Percentiles rank a stretch among this genome's conserved stretches.
Conservation (phyloP, 257 asterid species). For the Lycium barbarum region DNA sequence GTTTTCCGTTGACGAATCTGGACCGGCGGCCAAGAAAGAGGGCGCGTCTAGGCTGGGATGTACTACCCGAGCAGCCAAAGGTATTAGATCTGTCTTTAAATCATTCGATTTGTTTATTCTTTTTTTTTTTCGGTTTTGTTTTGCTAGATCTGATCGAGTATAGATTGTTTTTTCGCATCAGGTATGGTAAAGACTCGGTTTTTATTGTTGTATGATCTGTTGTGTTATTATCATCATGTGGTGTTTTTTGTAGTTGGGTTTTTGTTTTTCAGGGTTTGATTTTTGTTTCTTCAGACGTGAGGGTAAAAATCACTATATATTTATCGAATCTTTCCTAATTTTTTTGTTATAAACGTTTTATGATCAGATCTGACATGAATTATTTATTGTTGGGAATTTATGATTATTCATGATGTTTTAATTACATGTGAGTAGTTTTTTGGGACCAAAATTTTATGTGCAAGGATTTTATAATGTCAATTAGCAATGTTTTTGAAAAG, state of each 20-base stretch:
- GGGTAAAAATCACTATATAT: neutral
- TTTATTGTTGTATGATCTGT: neutral
- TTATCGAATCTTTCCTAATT: neutral
- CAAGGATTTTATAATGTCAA: neutral
- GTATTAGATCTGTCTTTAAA: constrained; percentile 49
- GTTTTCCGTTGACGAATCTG: constrained; percentile 59
- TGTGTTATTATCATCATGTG: constrained; percentile 21
- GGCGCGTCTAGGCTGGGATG: constrained; percentile 94
- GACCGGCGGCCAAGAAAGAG: constrained; percentile 85
- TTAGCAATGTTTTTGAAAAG: neutral
- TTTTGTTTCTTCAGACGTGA: neutral
- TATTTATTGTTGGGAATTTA: neutral
- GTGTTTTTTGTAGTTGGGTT: neutral
- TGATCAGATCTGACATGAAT: neutral
- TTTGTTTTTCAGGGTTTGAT: constrained; percentile 17
- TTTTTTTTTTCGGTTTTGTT: constrained; percentile 34
- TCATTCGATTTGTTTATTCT: neutral
- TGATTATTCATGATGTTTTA: neutral
- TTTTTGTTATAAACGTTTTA: neutral
- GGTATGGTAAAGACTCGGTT: constrained; percentile 41
- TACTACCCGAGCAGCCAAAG: constrained; percentile 72
- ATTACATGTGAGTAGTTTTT: neutral
- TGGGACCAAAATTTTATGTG: too few relatives aligned
- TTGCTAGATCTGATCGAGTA: constrained; percentile 58
- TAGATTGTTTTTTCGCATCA: constrained; percentile 37